These are phyloP conservation scores for Anthostomella pinea DNA, from an alignment of 2,329 filamentous ascomycete species.

Conservation along the genomic window DNA sequence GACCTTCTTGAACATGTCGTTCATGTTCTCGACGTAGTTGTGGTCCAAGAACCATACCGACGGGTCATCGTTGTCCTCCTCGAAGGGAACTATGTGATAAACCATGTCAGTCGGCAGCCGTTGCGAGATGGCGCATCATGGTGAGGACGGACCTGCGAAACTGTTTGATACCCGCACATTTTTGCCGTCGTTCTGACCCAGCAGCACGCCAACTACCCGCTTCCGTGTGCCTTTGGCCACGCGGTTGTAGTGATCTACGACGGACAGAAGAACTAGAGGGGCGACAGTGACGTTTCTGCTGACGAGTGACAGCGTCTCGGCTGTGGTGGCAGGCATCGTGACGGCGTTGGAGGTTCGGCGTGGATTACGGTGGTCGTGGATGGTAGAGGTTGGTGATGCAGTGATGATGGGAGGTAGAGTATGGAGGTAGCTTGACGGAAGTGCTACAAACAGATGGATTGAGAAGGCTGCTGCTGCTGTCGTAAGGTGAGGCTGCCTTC, in stretches of 20 bases:
- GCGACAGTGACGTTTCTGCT: constrained; percentile 95
- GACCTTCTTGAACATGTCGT: constrained; percentile 99
- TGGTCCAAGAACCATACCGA: constrained; percentile 99
- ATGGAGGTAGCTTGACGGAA: not conserved
- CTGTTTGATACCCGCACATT: constrained; percentile 98
- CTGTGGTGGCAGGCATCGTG: constrained; percentile 89
- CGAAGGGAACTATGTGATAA: constrained; percentile 74
- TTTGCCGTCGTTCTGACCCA: constrained; percentile 95
- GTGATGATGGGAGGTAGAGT: constrained; percentile 10
- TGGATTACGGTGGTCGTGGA: not conserved
- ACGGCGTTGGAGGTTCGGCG: constrained; percentile 4
- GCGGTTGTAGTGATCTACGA: constrained; percentile 96
- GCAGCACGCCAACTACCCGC: constrained; percentile 88
- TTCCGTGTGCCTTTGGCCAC: constrained; percentile 81
- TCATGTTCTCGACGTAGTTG: constrained; percentile 99
- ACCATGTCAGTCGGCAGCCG: constrained; percentile 19
- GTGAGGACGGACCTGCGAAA: constrained; percentile 72
- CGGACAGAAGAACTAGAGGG: constrained; percentile 94
- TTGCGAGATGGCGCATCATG: too few relatives aligned
- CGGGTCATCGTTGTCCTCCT: constrained; percentile 97
- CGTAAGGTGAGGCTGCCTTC: constrained; percentile 33
- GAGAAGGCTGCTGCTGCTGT: constrained; percentile 22
- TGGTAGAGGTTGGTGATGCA: constrained; percentile 6
- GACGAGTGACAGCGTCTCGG: constrained; percentile 93
- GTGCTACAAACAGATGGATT: too few relatives aligned